Conservation (phyloP, 139 green algal species). For the Coccomyxa sp. region DNA sequence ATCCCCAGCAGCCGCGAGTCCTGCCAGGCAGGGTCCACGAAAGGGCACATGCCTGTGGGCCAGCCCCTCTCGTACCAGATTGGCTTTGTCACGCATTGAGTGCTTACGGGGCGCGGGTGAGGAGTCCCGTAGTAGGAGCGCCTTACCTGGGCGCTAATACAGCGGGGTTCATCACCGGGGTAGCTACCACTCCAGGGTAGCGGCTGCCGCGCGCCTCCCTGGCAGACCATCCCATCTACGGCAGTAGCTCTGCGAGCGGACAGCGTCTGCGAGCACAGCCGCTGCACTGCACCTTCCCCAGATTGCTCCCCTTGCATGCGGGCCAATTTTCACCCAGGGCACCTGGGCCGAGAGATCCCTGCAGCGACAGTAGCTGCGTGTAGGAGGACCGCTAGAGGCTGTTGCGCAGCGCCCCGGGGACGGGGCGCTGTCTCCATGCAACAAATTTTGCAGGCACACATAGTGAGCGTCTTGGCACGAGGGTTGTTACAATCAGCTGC, state of each 20-base stretch:
- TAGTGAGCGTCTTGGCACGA: too few relatives aligned
- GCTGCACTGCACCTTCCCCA: too few relatives aligned
- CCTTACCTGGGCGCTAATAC: neutral
- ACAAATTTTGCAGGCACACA: too few relatives aligned
- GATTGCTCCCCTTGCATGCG: too few relatives aligned
- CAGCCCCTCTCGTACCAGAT: slow-evolving; percentile 3
- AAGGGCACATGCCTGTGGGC: neutral
- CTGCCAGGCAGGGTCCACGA: neutral
- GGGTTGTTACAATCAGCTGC: too few relatives aligned
- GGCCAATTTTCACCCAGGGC: too few relatives aligned
- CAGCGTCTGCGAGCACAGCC: neutral
- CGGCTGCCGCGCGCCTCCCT: too few relatives aligned
- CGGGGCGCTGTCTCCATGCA: too few relatives aligned
- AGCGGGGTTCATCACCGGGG: neutral
- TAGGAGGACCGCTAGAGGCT: too few relatives aligned
- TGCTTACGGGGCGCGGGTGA: neutral
- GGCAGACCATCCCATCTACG: neutral
- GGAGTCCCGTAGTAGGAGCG: neutral
- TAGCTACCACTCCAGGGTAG: neutral
- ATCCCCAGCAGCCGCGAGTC: neutral
- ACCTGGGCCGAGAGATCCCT: too few relatives aligned
- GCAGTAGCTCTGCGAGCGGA: neutral
- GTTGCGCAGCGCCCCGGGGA: too few relatives aligned
- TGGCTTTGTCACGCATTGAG: neutral
- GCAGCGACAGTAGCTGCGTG: too few relatives aligned